phyloP scores from a whole-genome alignment of 305 asterid genomes.

The Fraxinus albicans region DNA sequence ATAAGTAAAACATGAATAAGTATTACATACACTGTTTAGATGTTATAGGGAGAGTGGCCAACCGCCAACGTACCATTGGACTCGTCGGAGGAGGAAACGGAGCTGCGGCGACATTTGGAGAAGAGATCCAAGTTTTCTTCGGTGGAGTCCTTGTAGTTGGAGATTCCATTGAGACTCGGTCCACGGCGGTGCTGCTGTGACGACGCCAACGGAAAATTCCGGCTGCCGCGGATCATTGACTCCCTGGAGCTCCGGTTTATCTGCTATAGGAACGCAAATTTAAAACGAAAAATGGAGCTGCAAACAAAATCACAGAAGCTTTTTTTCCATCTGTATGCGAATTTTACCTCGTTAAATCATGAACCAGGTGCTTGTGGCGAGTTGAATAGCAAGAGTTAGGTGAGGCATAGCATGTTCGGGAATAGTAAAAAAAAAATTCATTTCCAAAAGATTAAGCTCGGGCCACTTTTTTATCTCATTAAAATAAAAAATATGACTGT shows the following conservation, averaged over 20 bases:
- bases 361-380: background rate
- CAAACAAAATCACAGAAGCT: slow-evolving; percentile 20
- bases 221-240: slow-evolving; percentile 40
- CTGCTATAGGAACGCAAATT: background rate
- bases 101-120: slow-evolving; percentile 28
- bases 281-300: background rate
- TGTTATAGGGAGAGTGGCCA: background rate
- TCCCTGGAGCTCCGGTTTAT: slow-evolving; percentile 68
- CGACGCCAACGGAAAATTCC: slow-evolving; percentile 28
- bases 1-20: background rate
- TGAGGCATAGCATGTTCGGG: background rate
- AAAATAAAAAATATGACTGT: too few species aligned
- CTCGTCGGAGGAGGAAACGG: slow-evolving; percentile 30
- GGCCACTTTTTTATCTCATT: too few species aligned
- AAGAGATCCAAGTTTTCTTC: slow-evolving; percentile 73
- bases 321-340: background rate
- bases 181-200: slow-evolving; percentile 53
- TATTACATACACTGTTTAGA: background rate
- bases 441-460: too few species aligned
- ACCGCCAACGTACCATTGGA: slow-evolving; percentile 42
- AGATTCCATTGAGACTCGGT: slow-evolving; percentile 43
- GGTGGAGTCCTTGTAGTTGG: slow-evolving; percentile 34
- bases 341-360: background rate
- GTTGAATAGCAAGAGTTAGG: background rate
- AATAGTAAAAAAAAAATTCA: background rate